A percentile compares a stretch with the other conserved stretches of the same genome.
These are phyloP conservation scores for Aspergillus spinulosporus DNA, from an alignment of 2,329 filamentous ascomycete species.

Conservation along the genomic window DNA sequence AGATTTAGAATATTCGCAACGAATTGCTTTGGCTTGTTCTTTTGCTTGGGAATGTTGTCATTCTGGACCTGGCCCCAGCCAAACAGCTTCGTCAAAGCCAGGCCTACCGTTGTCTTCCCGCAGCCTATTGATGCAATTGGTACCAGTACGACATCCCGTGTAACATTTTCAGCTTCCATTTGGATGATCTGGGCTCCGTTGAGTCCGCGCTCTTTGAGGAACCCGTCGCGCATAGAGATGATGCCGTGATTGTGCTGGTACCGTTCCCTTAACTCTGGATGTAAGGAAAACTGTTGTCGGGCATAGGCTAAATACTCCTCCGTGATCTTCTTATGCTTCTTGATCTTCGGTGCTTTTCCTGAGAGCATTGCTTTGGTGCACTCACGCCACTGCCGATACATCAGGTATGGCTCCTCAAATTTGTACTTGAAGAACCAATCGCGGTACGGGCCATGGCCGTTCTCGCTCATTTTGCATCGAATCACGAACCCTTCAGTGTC, in stretches of 20 bases:
- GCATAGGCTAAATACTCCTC: slow-evolving; percentile 87
- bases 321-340: slow-evolving; percentile 86
- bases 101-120: slow-evolving; percentile 89
- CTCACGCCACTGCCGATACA: slow-evolving; percentile 99
- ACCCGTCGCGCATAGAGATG: slow-evolving; percentile 84
- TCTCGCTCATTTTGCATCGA: slow-evolving; percentile 69
- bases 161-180: slow-evolving; percentile 58
- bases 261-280: slow-evolving; percentile 66
- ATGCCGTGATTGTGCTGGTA: slow-evolving; percentile 94
- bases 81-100: slow-evolving; percentile 80
- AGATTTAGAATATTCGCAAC: slow-evolving; percentile 67
- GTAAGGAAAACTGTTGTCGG: slow-evolving; percentile 66
- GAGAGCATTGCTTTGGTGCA: slow-evolving; percentile 87
- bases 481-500: slow-evolving; percentile 98
- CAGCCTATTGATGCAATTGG: slow-evolving; percentile 93
- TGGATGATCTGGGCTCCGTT: slow-evolving; percentile 90
- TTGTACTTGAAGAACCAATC: slow-evolving; percentile 99
- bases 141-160: slow-evolving; percentile 73
- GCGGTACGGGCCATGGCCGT: slow-evolving; percentile 58
- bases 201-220: slow-evolving; percentile 77
- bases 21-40: slow-evolving; percentile 73
- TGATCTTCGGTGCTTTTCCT: slow-evolving; percentile 71
- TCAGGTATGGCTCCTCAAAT: slow-evolving; percentile 96
- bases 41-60: slow-evolving; percentile 84
- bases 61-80: slow-evolving; percentile 94